Conservation (phyloP, 768 basidiomycete species). For the Phaeotremella fagi region DNA sequence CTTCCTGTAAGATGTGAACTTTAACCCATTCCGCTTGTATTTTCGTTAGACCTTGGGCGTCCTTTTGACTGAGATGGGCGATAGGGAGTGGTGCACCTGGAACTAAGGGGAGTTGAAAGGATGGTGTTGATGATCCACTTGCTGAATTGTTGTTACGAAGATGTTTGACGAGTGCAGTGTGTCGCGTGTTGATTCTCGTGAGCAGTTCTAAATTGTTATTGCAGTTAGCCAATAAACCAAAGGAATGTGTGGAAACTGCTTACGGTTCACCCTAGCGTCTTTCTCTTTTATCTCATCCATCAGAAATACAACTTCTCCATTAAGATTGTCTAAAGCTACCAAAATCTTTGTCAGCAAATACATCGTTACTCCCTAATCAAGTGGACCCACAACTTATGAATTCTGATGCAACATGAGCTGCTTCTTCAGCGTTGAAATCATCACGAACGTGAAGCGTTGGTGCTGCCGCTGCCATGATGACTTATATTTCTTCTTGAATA, state of each 20-base stretch:
- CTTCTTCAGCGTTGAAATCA: conserved; percentile 40
- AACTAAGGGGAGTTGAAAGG: conserved; percentile 21
- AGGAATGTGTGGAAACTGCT: too few species aligned
- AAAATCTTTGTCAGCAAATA: background rate
- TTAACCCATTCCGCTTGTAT: conserved; percentile 43
- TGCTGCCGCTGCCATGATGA: background rate
- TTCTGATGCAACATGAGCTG: conserved; percentile 38
- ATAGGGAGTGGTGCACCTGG: conserved; percentile 24
- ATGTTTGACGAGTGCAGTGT: conserved; percentile 30
- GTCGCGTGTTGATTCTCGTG: conserved; percentile 30
- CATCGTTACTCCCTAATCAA: background rate
- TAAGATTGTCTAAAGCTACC: conserved; percentile 42
- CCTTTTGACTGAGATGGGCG: conserved; percentile 28
- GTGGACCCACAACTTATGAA: conserved; percentile 29
- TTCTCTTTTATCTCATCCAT: conserved; percentile 44
- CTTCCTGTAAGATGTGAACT: conserved; percentile 39
- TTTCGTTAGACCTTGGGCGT: conserved; percentile 33
- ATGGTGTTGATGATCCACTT: conserved; percentile 8
- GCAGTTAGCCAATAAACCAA: too few species aligned
- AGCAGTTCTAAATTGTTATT: conserved; percentile 38
- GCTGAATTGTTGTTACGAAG: conserved; percentile 1
- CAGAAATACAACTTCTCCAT: conserved; percentile 40
- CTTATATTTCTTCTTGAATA: background rate
- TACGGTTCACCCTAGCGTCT: conserved; percentile 39
- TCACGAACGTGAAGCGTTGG: conserved; percentile 21